Evolutionary conservation across 1,139 yeast genomes (phyloP).

Genomic region (Debaryomyces sp.): DNA sequence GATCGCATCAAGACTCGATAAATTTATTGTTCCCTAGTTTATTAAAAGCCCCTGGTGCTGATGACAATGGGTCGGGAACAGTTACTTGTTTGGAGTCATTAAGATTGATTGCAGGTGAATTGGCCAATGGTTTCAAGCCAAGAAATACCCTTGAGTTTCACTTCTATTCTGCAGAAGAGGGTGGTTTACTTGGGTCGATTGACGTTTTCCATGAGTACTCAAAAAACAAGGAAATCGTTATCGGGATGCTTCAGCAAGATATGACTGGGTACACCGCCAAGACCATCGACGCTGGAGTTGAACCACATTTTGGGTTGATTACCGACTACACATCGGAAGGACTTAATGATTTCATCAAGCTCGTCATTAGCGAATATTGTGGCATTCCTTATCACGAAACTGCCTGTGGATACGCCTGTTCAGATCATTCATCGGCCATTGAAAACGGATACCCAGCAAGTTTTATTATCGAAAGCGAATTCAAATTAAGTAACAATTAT

Average conservation of each 20-base stretch:
- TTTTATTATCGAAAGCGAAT: slow-evolving; percentile 77
- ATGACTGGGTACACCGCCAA: slow-evolving; percentile 86
- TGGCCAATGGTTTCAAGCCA: slow-evolving; percentile 49
- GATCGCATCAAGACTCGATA: slow-evolving; percentile 89
- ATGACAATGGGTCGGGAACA: slow-evolving; percentile 92
- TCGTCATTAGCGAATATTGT: slow-evolving; percentile 62
- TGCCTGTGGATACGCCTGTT: slow-evolving; percentile 88
- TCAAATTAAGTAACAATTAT: slow-evolving; percentile 62
- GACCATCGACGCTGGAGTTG: slow-evolving; percentile 54
- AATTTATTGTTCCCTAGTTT: slow-evolving; percentile 73
- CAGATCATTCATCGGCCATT: slow-evolving; percentile 88
- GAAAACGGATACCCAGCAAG: slow-evolving; percentile 83
- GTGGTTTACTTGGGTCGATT: slow-evolving; percentile 84
- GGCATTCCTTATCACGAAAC: slow-evolving; percentile 73
- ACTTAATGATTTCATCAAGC: slow-evolving; percentile 65
- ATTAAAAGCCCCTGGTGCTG: slow-evolving; percentile 90
- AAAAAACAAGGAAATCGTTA: slow-evolving; percentile 51
- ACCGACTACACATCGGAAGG: slow-evolving; percentile 67
- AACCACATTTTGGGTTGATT: slow-evolving; percentile 78
- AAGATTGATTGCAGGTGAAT: slow-evolving; percentile 53
- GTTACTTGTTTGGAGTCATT: slow-evolving; percentile 77
- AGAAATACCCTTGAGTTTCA: slow-evolving; percentile 85
- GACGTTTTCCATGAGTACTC: slow-evolving; percentile 69
- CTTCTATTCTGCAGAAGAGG: slow-evolving; percentile 95
- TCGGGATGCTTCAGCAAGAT: slow-evolving; percentile 91